A percentile compares a stretch with the other conserved stretches of the same genome.
phyloP scores from a whole-genome alignment of 306 rosid species.

The Castanea mollissima region DNA sequence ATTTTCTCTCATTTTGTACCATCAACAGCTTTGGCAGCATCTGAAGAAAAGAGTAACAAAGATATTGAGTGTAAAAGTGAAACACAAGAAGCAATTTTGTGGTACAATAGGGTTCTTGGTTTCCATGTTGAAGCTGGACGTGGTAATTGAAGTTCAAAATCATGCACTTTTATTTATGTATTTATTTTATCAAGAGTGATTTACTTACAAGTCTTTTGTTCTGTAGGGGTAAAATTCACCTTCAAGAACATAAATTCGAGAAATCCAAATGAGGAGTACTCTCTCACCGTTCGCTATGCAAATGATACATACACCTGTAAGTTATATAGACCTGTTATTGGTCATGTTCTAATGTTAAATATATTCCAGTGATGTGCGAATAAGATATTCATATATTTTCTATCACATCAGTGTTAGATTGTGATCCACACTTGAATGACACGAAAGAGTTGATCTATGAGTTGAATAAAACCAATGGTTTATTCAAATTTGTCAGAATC shows the following conservation, averaged over 20 bases:
- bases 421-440: conserved; percentile 60
- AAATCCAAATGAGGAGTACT: conserved; percentile 59
- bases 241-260: conserved; percentile 59
- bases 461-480: conserved; percentile 76
- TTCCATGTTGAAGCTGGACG: conserved; percentile 78
- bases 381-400: conserved; percentile 2
- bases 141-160: conserved; percentile 51
- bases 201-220: conserved; percentile 20
- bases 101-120: conserved; percentile 85
- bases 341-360: conserved; percentile 19
- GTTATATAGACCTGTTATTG: conserved; percentile 20
- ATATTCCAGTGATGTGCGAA: conserved; percentile 5
- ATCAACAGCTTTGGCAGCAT: conserved; percentile 47
- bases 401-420: conserved; percentile 60
- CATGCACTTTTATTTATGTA: neutral
- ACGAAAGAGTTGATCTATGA: conserved; percentile 57
- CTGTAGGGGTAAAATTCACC: conserved; percentile 70
- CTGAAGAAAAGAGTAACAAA: conserved; percentile 42
- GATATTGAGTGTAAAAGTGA: conserved; percentile 43
- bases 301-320: conserved; percentile 67
- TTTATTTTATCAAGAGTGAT: conserved; percentile 15
- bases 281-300: conserved; percentile 64
- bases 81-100: conserved; percentile 57
- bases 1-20: neutral
- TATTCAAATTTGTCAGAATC: conserved; percentile 75